Base-by-base conservation (phyloP, 2,329 filamentous ascomycete species). In the Elsinoe australis region DNA sequence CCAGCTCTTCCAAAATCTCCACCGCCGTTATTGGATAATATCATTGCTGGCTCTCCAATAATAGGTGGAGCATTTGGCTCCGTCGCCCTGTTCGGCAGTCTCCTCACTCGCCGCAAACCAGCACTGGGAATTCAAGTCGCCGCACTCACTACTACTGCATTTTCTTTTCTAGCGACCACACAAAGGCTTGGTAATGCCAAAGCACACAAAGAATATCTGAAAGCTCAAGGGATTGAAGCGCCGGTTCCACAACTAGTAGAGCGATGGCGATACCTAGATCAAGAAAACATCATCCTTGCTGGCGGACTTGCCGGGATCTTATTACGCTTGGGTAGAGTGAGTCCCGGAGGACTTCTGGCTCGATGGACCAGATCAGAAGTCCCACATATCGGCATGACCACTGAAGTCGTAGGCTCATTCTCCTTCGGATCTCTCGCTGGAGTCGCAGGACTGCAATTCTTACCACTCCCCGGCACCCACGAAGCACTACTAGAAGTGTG, bases 271-370 rank as follows among this genome's bases (percentile, higher is more conserved):
- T 24, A 47, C 19, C 45, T 53, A 14, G 51, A 53, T 39, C 45
- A 31, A 14, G 51, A 53, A 39, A 53, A 49, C 22, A 45, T 45
- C 12, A 45, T 53, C 17, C 17, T 53, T 5, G 31, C 39, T 3
- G 51, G 49, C 14, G 49, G 44, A 5, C 22, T 51, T 5, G 12
- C 41, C 1, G 51, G 51, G 18, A 7, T 49, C 10, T 12, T 44
- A 6, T 17, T 44, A n/a, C 2, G 49, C 14, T 2, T 28, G 15
- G 18, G 51, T 34, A 42, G 45, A 36, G 10, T 34, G 28, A 38
- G n/a, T 41, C 18, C 44, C 31, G 41, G 42, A 41, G 34, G 46
- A 32, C 24, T 51, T 45, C 28, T 51, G 17, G n/a, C 19, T n/a
- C 38, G 49, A 31, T 53, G 51, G 51, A 44, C 44, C 9, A 44